Percentiles rank a stretch among this genome's conserved stretches.
phyloP scores from a whole-genome alignment of 345 rosid species.

The Eucalyptus lansdowneana region DNA sequence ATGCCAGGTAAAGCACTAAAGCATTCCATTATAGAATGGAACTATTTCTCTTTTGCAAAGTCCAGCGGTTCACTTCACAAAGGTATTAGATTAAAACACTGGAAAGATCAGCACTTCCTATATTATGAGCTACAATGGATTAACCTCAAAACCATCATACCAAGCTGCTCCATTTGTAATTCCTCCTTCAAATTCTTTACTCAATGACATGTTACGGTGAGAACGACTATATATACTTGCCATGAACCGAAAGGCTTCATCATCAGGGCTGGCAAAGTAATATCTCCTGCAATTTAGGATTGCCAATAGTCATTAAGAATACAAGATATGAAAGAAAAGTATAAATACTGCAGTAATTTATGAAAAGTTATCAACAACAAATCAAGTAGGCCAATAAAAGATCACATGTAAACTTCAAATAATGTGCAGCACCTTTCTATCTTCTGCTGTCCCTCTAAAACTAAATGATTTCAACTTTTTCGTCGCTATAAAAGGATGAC shows the following conservation, averaged over 20 bases:
- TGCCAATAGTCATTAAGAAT: not conserved
- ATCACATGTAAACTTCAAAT: not conserved
- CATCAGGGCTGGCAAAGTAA: slow-evolving; percentile 89
- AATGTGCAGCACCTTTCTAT: not conserved
- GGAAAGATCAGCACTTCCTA: not conserved
- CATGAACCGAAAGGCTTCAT: slow-evolving; percentile 67
- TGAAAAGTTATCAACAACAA: not conserved
- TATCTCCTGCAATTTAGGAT: slow-evolving; percentile 44
- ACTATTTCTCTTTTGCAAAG: not conserved
- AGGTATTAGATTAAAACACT: not conserved
- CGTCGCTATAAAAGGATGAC: not conserved
- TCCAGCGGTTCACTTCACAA: not conserved
- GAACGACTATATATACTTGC: slow-evolving; percentile 70
- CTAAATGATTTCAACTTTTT: not conserved
- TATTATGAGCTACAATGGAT: not conserved
- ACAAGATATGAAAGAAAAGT: not conserved
- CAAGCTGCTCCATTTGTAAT: slow-evolving; percentile 94
- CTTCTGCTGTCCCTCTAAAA: not conserved
- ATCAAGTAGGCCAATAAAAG: not conserved
- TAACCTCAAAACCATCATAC: slow-evolving; percentile 15
- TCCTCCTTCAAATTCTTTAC: slow-evolving; percentile 83
- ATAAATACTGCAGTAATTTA: not conserved
- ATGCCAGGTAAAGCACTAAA: not conserved
- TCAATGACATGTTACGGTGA: slow-evolving; percentile 86
- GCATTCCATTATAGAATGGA: not conserved